phyloP scores from a whole-genome alignment of 176 grass and related monocot species.

The Raddia distichophylla region DNA sequence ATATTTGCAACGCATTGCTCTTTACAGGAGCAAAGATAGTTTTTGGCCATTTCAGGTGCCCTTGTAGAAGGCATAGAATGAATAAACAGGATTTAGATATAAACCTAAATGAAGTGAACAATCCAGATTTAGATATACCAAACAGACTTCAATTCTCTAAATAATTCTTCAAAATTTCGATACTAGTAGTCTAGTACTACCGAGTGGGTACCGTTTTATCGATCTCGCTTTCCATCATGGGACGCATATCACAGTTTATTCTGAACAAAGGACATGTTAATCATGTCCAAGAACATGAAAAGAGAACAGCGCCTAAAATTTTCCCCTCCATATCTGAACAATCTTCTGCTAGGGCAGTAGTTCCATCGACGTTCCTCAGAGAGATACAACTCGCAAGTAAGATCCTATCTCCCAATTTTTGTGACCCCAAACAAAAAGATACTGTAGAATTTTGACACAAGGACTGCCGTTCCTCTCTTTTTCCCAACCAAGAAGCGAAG shows the following conservation, averaged over 20 bases:
- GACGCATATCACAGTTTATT: neutral
- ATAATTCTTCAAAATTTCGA: neutral
- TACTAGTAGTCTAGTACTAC: neutral
- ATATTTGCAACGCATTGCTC: neutral
- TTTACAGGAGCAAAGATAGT: neutral
- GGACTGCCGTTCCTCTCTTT: neutral
- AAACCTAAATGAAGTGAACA: neutral
- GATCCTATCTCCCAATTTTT: neutral
- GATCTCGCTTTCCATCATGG: neutral
- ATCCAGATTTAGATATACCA: neutral
- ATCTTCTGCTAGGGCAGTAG: neutral
- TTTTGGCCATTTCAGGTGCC: neutral
- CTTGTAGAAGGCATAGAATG: neutral
- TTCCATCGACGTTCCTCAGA: neutral
- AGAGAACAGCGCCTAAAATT: neutral
- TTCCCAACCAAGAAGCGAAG: slow-evolving; percentile 9
- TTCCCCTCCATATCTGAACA: neutral
- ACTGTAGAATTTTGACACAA: neutral
- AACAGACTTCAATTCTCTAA: neutral
- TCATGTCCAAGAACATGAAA: neutral
- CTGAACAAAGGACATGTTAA: neutral
- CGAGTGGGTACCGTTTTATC: neutral
- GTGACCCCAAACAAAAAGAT: neutral
- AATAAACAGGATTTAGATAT: neutral
- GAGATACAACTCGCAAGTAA: neutral